phyloP scores from a whole-genome alignment of 345 rosid genomes.

The Sisymbrium altissimum region DNA sequence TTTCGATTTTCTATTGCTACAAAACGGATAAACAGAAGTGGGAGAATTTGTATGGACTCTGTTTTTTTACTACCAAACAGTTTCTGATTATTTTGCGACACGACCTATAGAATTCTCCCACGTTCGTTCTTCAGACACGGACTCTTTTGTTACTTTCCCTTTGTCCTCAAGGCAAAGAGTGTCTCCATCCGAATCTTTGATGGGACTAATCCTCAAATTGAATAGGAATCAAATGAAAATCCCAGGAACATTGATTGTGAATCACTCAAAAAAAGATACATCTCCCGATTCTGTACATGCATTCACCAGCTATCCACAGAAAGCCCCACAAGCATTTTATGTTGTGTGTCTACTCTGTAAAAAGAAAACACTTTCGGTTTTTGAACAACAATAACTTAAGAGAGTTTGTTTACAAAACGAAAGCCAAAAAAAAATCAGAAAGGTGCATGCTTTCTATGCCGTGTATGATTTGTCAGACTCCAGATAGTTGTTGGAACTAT shows the following conservation, averaged over 20 bases:
- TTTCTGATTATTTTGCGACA: neutral
- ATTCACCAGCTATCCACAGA: neutral
- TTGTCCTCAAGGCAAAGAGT: neutral
- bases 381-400: neutral
- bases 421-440: neutral
- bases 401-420: neutral
- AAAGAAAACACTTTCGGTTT: neutral
- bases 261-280: neutral
- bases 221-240: neutral
- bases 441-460: constrained; percentile 16
- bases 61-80: neutral
- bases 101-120: neutral
- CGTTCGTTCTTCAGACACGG: neutral
- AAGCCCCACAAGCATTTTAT: constrained; percentile 14
- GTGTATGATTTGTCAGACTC: constrained; percentile 8
- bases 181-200: constrained; percentile 19
- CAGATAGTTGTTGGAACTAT: constrained; percentile 1
- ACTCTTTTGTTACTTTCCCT: constrained; percentile 5
- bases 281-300: constrained; percentile 5
- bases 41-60: constrained; percentile 11
- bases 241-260: neutral
- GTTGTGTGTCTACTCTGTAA: constrained; percentile 15
- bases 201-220: neutral
- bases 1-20: neutral
- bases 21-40: neutral